Conservation (phyloP, 768 basidiomycete genomes). For the Leccinum olivaceopallidum region DNA sequence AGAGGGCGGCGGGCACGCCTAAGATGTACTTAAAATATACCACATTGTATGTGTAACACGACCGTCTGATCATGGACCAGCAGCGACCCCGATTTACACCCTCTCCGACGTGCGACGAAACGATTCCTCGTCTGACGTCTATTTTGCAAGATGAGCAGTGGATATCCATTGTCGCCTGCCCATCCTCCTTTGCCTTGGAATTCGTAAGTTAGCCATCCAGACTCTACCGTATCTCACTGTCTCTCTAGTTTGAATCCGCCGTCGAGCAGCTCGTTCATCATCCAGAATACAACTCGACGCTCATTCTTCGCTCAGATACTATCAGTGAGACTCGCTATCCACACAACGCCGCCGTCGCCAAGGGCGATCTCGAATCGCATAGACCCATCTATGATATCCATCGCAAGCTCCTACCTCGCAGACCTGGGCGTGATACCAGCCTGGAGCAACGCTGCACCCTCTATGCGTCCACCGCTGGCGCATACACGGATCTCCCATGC, state of each 20-base stretch:
- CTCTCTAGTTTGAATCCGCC: slow-evolving; percentile 67
- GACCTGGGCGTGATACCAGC: slow-evolving; percentile 72
- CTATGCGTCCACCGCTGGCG: slow-evolving; percentile 40
- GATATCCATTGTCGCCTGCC: slow-evolving; percentile 41
- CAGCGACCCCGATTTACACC: slow-evolving; percentile 27
- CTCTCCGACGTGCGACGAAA: slow-evolving; percentile 12
- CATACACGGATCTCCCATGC: slow-evolving; percentile 30
- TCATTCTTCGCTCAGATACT: slow-evolving; percentile 84
- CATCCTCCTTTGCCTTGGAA: slow-evolving; percentile 42
- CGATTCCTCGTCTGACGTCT: not conserved
- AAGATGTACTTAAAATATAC: slow-evolving; percentile 15
- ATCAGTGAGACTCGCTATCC: slow-evolving; percentile 32
- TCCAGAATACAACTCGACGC: slow-evolving; percentile 90
- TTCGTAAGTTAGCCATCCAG: slow-evolving; percentile 35
- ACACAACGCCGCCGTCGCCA: slow-evolving; percentile 33
- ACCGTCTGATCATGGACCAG: not conserved
- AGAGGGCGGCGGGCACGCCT: slow-evolving; percentile 6
- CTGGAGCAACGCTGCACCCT: slow-evolving; percentile 81
- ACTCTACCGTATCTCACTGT: not conserved
- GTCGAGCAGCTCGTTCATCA: slow-evolving; percentile 76
- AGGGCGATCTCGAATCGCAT: slow-evolving; percentile 36
- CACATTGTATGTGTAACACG: slow-evolving; percentile 10
- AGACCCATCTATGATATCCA: slow-evolving; percentile 53
- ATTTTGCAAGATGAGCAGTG: slow-evolving; percentile 17
- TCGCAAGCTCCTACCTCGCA: slow-evolving; percentile 70